Base-by-base conservation (phyloP, 2,329 filamentous ascomycete genomes). In the Clonostachys rhizophaga region DNA sequence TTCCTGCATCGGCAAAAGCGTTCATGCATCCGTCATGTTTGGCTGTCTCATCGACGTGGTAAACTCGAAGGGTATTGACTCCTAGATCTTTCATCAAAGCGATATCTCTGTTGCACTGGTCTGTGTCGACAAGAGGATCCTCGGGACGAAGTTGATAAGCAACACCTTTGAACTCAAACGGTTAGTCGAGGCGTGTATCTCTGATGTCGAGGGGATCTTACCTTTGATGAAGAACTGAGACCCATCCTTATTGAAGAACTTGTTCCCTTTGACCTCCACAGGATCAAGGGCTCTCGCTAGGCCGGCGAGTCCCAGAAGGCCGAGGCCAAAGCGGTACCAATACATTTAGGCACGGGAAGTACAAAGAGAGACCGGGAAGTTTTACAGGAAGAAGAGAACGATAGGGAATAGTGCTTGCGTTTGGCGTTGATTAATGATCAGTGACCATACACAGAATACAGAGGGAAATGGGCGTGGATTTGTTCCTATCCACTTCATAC, bases 171-270 rank as follows among this genome's bases (percentile, higher is more conserved):
- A 39, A 18, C 6, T 30, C 24, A 30, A 7, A 42, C 17, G 16
- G 37, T 45, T 37, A 45, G 47, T 11, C n/a, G 7, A 12, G 36
- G 11, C 16, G 18, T 6, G 17, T 33, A 13, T 12, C 30, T 14
- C 14, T 6, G 10, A n/a, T 42, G 33, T n/a, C 12, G 13, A 20
- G 47, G 24, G 40, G 17, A 17, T 45, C 40, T 44, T 66, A 87
- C 89, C 89, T 71, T 91, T 94, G 65, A 94, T 78, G 66, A 83
- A 94, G 74, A 88, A 95, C 62, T 95, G 89, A 34, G 83, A 76
- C 53, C 89, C 89, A 63, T 91, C 81, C 58, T 80, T 81, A 55
- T 83, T 84, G 72, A 95, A 95, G 73, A 95, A 90, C 69, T 95
- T 95, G 70, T 85, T 84, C 44, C 89, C 89, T 46, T 85, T 79